These are phyloP conservation scores for Backusella macrospora DNA, from an alignment of 192 early-diverging fungal species.

Conservation along the genomic window DNA sequence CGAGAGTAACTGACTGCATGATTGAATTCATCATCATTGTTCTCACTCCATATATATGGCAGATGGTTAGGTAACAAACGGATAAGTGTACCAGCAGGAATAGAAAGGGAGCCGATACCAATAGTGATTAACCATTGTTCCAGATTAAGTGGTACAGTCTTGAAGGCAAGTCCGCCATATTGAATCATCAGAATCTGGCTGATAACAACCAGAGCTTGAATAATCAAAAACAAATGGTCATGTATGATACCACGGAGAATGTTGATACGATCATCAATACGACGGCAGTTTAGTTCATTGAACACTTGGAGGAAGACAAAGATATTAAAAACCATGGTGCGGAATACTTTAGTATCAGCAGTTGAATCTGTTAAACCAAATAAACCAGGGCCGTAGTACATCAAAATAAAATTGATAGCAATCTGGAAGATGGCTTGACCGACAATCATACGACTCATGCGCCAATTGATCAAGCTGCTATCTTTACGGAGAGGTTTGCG, in stretches of 20 bases:
- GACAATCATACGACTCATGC: slow-evolving; percentile 93
- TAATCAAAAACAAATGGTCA: slow-evolving; percentile 79
- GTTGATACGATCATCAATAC: slow-evolving; percentile 78
- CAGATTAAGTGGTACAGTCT: slow-evolving; percentile 64
- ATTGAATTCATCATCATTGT: slow-evolving; percentile 45
- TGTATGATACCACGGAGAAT: slow-evolving; percentile 80
- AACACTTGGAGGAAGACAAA: slow-evolving; percentile 96
- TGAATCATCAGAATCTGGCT: slow-evolving; percentile 83
- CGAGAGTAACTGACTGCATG: slow-evolving; percentile 30
- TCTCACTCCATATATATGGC: slow-evolving; percentile 24
- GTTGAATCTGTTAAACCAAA: slow-evolving; percentile 56
- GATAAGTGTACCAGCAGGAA: slow-evolving; percentile 71
- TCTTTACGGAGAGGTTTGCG: slow-evolving; percentile 75
- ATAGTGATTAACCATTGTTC: slow-evolving; percentile 83
- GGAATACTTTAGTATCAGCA: slow-evolving; percentile 49
- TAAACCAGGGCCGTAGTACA: slow-evolving; percentile 56
- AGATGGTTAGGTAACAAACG: slow-evolving; percentile 66
- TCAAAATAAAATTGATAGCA: slow-evolving; percentile 64
- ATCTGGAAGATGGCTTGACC: slow-evolving; percentile 93
- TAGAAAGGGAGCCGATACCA: slow-evolving; percentile 72
- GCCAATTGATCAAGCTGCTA: slow-evolving; percentile 80
- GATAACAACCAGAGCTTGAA: slow-evolving; percentile 54
- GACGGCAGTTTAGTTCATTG: slow-evolving; percentile 91
- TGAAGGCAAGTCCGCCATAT: slow-evolving; percentile 88
- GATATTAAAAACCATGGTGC: slow-evolving; percentile 88